A percentile compares a stretch with the other conserved stretches of the same genome.
Evolutionary conservation across 495 filamentous ascomycete genomes (phyloP).

Genomic region (Podospora fimiseda): DNA sequence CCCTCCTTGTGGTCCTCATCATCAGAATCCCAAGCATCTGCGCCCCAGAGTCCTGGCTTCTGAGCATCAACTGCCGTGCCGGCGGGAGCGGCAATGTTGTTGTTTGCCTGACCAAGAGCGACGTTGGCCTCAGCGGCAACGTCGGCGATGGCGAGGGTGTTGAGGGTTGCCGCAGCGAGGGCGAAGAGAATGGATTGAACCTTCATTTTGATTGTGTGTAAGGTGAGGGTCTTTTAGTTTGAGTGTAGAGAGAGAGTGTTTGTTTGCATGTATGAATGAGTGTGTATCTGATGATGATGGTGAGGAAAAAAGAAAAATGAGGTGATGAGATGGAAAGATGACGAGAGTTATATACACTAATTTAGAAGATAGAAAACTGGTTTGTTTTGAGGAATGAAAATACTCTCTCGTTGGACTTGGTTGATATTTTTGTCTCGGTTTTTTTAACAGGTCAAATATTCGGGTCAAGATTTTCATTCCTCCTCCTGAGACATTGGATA

Average conservation of each 20-base stretch:
- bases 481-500: no score
- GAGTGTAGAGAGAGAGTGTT: neutral
- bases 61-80: neutral
- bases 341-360: no score
- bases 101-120: neutral
- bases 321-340: neutral
- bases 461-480: no score
- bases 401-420: no score
- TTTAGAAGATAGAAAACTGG: no score
- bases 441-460: no score
- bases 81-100: neutral
- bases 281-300: neutral
- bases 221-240: neutral
- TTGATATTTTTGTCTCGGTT: no score
- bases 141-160: conserved; percentile 18
- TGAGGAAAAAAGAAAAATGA: conserved; percentile 2
- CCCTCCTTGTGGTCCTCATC: neutral
- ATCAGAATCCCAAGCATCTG: neutral
- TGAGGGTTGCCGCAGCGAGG: conserved; percentile 24
- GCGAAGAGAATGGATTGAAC: neutral
- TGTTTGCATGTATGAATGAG: neutral
- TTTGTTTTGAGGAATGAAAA: no score
- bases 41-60: neutral
- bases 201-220: conserved; percentile 21
- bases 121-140: conserved; percentile 3